phyloP scores from a whole-genome alignment of 108 stramenopile species.

The Conticribra guillardii region DNA sequence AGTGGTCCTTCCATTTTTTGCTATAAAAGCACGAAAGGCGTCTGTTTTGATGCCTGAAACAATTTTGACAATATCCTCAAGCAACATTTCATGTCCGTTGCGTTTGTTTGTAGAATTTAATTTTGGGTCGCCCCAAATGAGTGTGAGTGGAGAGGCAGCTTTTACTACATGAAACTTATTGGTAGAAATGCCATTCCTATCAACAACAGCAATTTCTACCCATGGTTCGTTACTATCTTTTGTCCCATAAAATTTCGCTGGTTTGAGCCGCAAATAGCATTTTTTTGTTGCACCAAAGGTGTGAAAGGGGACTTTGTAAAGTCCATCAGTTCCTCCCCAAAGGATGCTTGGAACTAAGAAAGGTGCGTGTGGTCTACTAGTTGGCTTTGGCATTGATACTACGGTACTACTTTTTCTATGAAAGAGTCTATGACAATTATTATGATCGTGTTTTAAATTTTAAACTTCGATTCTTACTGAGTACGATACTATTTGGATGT shows the following conservation, averaged over 20 bases:
- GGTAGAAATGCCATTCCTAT: neutral
- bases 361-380: neutral
- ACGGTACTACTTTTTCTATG: too few relatives aligned
- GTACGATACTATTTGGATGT: too few relatives aligned
- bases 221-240: constrained; percentile 1
- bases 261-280: constrained; percentile 28
- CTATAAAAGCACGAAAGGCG: constrained; percentile 38
- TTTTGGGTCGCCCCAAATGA: constrained; percentile 36
- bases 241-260: too few relatives aligned
- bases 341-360: constrained; percentile 22
- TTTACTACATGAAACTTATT: constrained; percentile 10
- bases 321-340: constrained; percentile 14
- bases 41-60: constrained; percentile 9
- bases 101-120: constrained; percentile 1
- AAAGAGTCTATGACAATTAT: too few relatives aligned
- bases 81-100: constrained; percentile 20
- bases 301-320: constrained; percentile 39
- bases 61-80: constrained; percentile 23
- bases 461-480: too few relatives aligned
- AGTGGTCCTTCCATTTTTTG: constrained; percentile 16
- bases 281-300: constrained; percentile 32
- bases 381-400: too few relatives aligned
- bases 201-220: constrained; percentile 31
- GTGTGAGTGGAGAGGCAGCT: constrained; percentile 27
- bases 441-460: too few relatives aligned